Conservation (phyloP, 495 filamentous ascomycete species). For the Aspergillus sclerotioniger region DNA sequence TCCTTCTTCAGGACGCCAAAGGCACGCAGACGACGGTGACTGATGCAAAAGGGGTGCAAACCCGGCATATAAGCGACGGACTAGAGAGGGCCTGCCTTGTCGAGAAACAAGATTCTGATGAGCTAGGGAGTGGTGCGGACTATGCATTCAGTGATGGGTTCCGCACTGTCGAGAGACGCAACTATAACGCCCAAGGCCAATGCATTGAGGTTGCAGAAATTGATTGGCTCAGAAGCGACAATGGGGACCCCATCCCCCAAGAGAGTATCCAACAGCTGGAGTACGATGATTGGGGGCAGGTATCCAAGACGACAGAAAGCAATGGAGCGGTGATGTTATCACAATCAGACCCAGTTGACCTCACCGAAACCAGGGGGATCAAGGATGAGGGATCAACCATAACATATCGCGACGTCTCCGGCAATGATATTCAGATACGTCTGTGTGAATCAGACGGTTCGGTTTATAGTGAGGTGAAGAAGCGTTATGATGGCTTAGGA, state of each 20-base stretch:
- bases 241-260: neutral
- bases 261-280: neutral
- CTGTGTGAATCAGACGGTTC: neutral
- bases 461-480: neutral
- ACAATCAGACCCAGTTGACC: neutral
- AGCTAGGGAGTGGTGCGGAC: neutral
- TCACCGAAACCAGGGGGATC: constrained; percentile 1
- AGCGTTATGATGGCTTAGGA: constrained; percentile 5
- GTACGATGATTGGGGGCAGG: constrained; percentile 10
- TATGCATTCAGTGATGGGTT: too few relatives aligned
- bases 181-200: constrained; percentile 6
- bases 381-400: constrained; percentile 5
- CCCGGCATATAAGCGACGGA: constrained; percentile 2
- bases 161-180: constrained; percentile 5
- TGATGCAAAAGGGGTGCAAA: constrained; percentile 8
- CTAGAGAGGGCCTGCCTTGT: constrained; percentile 1
- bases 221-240: constrained; percentile 4
- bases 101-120: constrained; percentile 8
- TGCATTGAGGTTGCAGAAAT: neutral
- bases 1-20: neutral
- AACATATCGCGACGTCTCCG: neutral
- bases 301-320: neutral
- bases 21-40: neutral
- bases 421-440: neutral
- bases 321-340: neutral